Base-by-base conservation (phyloP, 2,329 filamentous ascomycete genomes). In the Ophiostoma australiae region DNA sequence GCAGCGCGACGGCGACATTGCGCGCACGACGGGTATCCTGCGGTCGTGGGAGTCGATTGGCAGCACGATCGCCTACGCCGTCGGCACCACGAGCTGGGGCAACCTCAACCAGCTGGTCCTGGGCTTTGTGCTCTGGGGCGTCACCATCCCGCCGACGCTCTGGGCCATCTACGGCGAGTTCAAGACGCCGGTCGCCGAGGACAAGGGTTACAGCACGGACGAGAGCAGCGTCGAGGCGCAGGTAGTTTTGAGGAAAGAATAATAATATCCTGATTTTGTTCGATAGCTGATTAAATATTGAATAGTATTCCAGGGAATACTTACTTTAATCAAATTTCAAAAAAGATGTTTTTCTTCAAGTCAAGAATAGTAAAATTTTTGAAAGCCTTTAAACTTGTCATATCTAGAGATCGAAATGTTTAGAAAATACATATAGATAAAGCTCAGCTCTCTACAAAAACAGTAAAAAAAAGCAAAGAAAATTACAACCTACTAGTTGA, bases 31-130 rank as follows among this genome's bases (percentile, higher is more conserved):
- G 10, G 52, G 52, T n/a, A 58, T 58, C 52, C 23, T 58, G 7
- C 52, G 52, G n/a, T 58, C 52, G 10, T 58, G 52, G 52, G 52
- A 58, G 52, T 58, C 52, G n/a, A 58, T 58, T 27, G 52, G 52
- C 52, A 58, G 52, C 23, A 58, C 52, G 3, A 58, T 58, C 6
- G 52, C 52, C 10, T 58, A 58, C 15, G 52, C 52, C 2, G 52
- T 58, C 52, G 52, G 52, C 52, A 58, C 52, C n/a, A 58, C 52
- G 10, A 27, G 10, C 11, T 58, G 52, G 52, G 52, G 52, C 52
- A 58, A 58, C 23, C 23, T 58, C 8, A 58, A 58, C 52, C 52
- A 58, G 52, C 52, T 58, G 52, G 27, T 58, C 17, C 23, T 58
- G 3, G 52, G 52, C 8, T 58, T 58, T 13, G 52, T 58, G 52